Percentiles rank a stretch among this genome's conserved stretches.
phyloP scores from a whole-genome alignment of 164 flowering plant species.

The Macadamia integrifolia region DNA sequence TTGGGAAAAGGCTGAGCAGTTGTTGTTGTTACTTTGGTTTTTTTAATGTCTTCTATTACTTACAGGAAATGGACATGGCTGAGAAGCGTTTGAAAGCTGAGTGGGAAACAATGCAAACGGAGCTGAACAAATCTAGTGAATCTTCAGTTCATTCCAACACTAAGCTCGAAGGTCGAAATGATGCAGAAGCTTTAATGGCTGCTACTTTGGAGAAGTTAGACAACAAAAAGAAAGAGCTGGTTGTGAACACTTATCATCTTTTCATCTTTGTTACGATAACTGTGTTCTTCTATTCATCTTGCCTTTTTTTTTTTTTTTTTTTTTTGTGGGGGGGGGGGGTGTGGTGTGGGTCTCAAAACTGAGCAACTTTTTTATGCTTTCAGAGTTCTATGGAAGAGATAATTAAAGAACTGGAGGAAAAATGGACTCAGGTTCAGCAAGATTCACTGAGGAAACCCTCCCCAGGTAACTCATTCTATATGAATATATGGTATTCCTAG shows the following conservation, averaged over 20 bases:
- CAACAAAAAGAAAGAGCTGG: constrained; percentile 71
- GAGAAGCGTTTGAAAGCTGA: constrained; percentile 47
- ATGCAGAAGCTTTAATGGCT: constrained; percentile 31
- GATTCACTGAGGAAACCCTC: constrained; percentile 72
- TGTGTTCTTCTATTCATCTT: background rate
- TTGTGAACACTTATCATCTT: constrained; percentile 14
- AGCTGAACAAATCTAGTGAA: constrained; percentile 22
- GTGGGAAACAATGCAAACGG: constrained; percentile 34
- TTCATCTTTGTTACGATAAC: too few relatives aligned
- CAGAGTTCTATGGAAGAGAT: constrained; percentile 62
- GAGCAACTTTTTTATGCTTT: constrained; percentile 1
- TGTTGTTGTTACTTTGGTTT: background rate
- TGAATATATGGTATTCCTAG: too few relatives aligned
- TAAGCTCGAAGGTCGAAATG: constrained; percentile 24
- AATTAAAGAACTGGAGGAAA: constrained; percentile 58
- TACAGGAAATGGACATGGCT: constrained; percentile 59
- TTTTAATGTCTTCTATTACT: background rate
- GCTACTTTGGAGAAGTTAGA: constrained; percentile 48
- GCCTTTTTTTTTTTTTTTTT: background rate
- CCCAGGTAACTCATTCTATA: constrained; percentile 46
- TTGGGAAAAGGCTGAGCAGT: too few relatives aligned
- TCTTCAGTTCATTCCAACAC: constrained; percentile 17
- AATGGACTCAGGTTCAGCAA: constrained; percentile 67
- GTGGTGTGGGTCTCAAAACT: too few relatives aligned
- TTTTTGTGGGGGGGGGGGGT: background rate